phyloP scores from a whole-genome alignment of 1,284 basidiomycete genomes.

The Puccinia triticina region DNA sequence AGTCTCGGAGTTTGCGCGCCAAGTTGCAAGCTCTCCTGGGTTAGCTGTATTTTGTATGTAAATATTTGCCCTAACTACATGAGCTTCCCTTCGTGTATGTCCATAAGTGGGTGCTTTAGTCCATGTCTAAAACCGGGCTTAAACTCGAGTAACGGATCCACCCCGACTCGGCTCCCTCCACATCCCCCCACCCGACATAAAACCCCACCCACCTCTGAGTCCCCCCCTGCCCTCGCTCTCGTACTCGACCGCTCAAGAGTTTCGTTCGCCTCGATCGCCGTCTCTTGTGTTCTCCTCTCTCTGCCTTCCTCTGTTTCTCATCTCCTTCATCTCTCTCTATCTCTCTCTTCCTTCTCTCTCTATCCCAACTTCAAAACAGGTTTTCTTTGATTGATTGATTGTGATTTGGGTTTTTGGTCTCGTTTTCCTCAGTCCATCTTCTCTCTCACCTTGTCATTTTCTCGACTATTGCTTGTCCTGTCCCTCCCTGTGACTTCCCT shows the following conservation, averaged over 20 bases:
- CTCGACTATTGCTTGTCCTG: slow-evolving; percentile 32
- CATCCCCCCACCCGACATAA: background rate
- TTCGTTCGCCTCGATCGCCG: background rate
- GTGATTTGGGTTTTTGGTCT: slow-evolving; percentile 48
- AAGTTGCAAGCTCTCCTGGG: no score
- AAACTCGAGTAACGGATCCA: background rate
- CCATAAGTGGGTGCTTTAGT: background rate
- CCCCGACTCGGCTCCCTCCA: background rate
- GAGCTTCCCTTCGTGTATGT: background rate
- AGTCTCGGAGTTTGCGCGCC: no score
- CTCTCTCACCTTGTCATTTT: slow-evolving; percentile 35
- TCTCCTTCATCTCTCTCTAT: slow-evolving; percentile 14
- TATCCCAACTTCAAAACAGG: slow-evolving; percentile 13
- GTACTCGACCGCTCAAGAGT: background rate
- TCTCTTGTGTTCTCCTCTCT: slow-evolving; percentile 17
- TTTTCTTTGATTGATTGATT: slow-evolving; percentile 11
- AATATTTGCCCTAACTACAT: background rate
- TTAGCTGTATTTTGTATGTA: no score
- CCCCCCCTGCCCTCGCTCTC: background rate
- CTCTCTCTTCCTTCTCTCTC: slow-evolving; percentile 24
- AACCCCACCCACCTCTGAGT: background rate
- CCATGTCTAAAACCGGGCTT: slow-evolving; percentile 1
- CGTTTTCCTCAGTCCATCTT: slow-evolving; percentile 43
- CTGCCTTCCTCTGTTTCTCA: background rate
- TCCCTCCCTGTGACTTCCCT: slow-evolving; percentile 1